These are phyloP conservation scores for Macrophomina pseudophaseolina DNA, from an alignment of 2,329 filamentous ascomycete genomes.

Conservation along the genomic window DNA sequence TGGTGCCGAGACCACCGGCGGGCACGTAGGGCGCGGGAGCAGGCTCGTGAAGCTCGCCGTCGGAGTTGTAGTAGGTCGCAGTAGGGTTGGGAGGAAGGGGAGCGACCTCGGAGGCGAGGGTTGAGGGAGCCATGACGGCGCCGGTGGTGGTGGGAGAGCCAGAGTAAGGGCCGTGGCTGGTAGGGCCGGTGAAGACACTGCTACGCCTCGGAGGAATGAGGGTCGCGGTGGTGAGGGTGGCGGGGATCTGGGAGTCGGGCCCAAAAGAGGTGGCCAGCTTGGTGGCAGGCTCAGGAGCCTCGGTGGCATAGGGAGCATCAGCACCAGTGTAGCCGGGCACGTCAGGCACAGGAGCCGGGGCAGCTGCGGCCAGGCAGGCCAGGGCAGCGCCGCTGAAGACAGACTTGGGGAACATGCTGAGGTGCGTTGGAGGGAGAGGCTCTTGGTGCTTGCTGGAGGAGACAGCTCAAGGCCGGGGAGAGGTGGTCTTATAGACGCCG, in stretches of 20 bases:
- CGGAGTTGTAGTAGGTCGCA: conserved; percentile 72
- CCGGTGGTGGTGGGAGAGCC: conserved; percentile 73
- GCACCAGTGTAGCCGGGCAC: conserved; percentile 53
- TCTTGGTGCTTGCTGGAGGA: neutral
- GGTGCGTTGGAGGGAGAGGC: neutral
- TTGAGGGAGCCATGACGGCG: conserved; percentile 62
- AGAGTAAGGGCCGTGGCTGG: conserved; percentile 70
- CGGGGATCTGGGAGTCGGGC: conserved; percentile 48
- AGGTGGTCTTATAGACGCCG: conserved; percentile 11
- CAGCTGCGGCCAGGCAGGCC: conserved; percentile 42
- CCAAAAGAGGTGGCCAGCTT: conserved; percentile 50
- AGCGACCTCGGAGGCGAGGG: conserved; percentile 63
- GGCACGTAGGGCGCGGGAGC: conserved; percentile 76
- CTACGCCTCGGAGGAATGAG: conserved; percentile 53
- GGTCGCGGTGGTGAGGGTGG: conserved; percentile 37
- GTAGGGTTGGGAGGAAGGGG: conserved; percentile 63
- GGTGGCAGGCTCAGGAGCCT: conserved; percentile 33
- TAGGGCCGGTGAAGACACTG: conserved; percentile 61
- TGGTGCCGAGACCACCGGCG: conserved; percentile 73
- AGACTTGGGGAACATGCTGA: conserved; percentile 46
- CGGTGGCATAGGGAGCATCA: conserved; percentile 48
- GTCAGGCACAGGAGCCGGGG: conserved; percentile 47
- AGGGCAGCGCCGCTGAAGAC: conserved; percentile 33
- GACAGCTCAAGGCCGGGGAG: neutral
- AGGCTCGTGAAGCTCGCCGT: conserved; percentile 70